These are phyloP conservation scores for Quercus wislizeni DNA, from an alignment of 306 rosid species.

Conservation along the genomic window DNA sequence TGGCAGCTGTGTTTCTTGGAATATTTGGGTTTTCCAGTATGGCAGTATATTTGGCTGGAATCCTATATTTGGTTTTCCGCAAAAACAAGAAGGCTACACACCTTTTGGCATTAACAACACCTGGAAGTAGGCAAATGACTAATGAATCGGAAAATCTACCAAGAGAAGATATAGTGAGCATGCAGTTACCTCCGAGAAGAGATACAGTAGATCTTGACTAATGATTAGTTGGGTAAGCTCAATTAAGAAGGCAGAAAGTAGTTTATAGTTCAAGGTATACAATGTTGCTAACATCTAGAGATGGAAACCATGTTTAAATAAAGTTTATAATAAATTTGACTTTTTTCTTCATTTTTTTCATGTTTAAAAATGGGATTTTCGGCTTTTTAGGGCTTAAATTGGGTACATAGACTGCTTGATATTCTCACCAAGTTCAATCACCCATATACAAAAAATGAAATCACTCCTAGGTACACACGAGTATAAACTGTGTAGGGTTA, in stretches of 20 bases:
- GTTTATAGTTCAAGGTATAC: slow-evolving; percentile 4
- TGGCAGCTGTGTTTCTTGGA: slow-evolving; percentile 60
- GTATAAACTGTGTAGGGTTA: too few species aligned
- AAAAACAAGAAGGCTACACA: slow-evolving; percentile 55
- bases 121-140: slow-evolving; percentile 52
- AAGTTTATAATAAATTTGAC: background rate
- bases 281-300: slow-evolving; percentile 17
- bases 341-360: background rate
- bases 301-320: background rate
- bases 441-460: too few species aligned
- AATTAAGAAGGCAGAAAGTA: slow-evolving; percentile 6
- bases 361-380: background rate
- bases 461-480: too few species aligned
- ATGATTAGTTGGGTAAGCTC: slow-evolving; percentile 12
- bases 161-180: slow-evolving; percentile 79
- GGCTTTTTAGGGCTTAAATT: too few species aligned
- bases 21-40: slow-evolving; percentile 75
- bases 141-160: slow-evolving; percentile 47
- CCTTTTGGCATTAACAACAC: slow-evolving; percentile 62
- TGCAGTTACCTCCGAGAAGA: slow-evolving; percentile 89
- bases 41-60: slow-evolving; percentile 78
- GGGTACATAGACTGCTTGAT: too few species aligned
- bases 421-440: too few species aligned
- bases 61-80: slow-evolving; percentile 65
- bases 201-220: slow-evolving; percentile 46